Evolutionary conservation across 2,329 filamentous ascomycete species (phyloP).

Genomic region (Sordariomycetes sp.): DNA sequence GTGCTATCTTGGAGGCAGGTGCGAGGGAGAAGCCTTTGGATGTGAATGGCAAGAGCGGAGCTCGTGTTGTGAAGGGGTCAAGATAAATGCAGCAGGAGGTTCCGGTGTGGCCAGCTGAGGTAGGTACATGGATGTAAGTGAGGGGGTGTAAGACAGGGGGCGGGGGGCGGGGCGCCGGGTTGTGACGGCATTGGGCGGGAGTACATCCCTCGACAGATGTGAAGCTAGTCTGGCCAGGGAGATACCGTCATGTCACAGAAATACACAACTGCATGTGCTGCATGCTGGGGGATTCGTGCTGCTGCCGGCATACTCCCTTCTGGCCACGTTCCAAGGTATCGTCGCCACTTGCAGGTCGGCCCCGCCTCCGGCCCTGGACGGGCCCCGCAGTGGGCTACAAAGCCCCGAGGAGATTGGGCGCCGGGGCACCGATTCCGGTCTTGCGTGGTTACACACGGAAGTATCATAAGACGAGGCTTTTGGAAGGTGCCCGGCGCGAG

Average conservation of each 20-base stretch:
- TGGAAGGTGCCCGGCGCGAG: too few relatives aligned
- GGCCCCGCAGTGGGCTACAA: background rate
- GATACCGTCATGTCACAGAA: background rate
- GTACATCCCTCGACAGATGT: background rate
- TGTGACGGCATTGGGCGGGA: constrained; percentile 2
- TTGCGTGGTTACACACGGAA: background rate
- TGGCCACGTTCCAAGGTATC: background rate
- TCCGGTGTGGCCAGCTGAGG: background rate
- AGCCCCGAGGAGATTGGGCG: background rate
- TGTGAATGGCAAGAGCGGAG: too few relatives aligned
- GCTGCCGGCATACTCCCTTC: background rate
- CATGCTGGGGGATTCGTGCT: background rate
- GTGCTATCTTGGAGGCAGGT: background rate
- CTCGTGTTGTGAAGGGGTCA: too few relatives aligned
- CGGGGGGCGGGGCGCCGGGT: background rate
- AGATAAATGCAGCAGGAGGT: background rate
- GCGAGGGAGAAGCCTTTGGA: background rate
- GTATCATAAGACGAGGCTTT: too few relatives aligned
- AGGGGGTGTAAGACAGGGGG: background rate
- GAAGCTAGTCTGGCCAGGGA: background rate
- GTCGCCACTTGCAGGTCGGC: background rate
- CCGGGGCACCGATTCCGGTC: background rate
- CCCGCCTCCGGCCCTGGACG: background rate
- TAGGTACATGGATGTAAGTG: background rate
- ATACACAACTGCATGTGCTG: background rate